Conservation (phyloP, 225 moss, liverwort and hornwort species). For the Physcomitrellopsis africana region DNA sequence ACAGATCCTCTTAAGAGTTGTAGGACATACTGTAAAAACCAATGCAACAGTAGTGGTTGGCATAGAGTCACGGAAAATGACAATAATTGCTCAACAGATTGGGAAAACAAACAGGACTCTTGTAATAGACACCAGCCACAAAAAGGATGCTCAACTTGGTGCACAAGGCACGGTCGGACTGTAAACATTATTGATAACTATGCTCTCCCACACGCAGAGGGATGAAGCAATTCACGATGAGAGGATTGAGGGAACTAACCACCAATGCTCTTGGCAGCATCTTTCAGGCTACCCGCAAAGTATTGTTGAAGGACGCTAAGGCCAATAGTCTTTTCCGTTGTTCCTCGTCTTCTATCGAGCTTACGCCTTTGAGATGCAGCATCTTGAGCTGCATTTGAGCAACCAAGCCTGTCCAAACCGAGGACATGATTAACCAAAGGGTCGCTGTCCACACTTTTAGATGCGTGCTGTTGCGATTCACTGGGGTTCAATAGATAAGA, state of each 20-base stretch:
- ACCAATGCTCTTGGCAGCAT: conserved; percentile 92
- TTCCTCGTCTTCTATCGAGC: conserved; percentile 79
- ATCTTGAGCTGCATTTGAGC: conserved; percentile 40
- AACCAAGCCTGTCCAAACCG: conserved; percentile 4
- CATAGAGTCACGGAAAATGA: background rate
- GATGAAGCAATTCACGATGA: background rate
- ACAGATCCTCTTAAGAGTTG: conserved; percentile 84
- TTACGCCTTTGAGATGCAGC: conserved; percentile 61
- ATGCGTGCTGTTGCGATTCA: conserved; percentile 14
- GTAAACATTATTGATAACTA: background rate
- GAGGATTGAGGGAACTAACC: conserved; percentile 49
- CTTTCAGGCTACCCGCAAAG: conserved; percentile 87
- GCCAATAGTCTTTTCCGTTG: conserved; percentile 79
- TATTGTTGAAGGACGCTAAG: conserved; percentile 79
- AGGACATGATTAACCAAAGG: conserved; percentile 22
- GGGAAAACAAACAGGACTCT: background rate
- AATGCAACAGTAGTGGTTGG: background rate
- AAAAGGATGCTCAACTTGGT: background rate
- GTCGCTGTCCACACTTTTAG: background rate
- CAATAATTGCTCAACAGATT: background rate
- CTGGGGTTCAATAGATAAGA: conserved; percentile 5
- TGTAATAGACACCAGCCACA: background rate
- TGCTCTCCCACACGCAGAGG: background rate
- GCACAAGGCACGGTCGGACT: background rate
- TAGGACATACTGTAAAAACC: conserved; percentile 76